These are phyloP conservation scores for Aspergillus nanangensis DNA, from an alignment of 495 filamentous ascomycete species.

Conservation along the genomic window DNA sequence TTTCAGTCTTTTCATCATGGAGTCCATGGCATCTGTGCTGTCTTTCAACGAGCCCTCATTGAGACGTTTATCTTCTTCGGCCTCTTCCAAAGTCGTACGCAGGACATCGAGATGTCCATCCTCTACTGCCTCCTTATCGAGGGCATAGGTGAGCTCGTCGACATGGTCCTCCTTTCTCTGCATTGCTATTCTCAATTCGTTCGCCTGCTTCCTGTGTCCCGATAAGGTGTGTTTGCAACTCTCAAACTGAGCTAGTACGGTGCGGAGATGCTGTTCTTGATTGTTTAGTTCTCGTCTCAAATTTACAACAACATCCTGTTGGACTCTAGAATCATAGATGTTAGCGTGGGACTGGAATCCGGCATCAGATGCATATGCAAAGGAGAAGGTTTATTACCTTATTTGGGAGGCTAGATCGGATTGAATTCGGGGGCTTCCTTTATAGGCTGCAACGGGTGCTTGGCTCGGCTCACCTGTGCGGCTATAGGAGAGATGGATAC, in stretches of 20 bases:
- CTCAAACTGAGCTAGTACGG: conserved; percentile 24
- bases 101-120: conserved; percentile 60
- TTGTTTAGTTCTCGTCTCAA: conserved; percentile 34
- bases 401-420: conserved; percentile 70
- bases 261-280: conserved; percentile 28
- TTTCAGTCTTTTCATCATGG: conserved; percentile 38
- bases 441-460: conserved; percentile 47
- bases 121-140: conserved; percentile 55
- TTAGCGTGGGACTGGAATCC: conserved; percentile 3
- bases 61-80: conserved; percentile 42
- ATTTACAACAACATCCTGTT: conserved; percentile 39
- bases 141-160: conserved; percentile 53
- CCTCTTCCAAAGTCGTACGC: conserved; percentile 46
- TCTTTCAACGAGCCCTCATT: conserved; percentile 50
- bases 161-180: conserved; percentile 56
- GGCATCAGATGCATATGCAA: not conserved
- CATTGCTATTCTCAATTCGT: conserved; percentile 47
- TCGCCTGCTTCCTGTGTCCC: conserved; percentile 37
- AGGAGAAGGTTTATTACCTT: conserved; percentile 26
- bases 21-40: conserved; percentile 44
- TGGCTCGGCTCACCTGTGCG: conserved; percentile 51
- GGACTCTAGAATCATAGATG: conserved; percentile 27
- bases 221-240: conserved; percentile 38
- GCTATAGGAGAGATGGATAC: conserved; percentile 56
- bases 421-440: conserved; percentile 65